Evolutionary conservation across 495 filamentous ascomycete species (phyloP).

Genomic region (Penicillium salamii): DNA sequence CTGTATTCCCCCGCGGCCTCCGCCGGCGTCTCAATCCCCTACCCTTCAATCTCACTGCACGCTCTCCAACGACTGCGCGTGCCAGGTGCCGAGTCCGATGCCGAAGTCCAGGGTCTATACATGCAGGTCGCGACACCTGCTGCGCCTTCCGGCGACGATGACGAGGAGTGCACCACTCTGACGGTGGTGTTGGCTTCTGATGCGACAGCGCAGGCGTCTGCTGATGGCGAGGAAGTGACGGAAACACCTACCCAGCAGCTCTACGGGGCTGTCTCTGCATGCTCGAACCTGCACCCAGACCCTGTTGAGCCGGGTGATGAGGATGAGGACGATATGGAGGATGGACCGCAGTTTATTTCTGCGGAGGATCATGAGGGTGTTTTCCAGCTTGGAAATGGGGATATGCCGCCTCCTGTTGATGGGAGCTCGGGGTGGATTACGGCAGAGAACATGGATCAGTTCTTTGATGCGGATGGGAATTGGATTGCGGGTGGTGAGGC

Average conservation of each 20-base stretch:
- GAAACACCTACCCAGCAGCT: slow-evolving; percentile 52
- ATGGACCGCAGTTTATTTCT: slow-evolving; percentile 32
- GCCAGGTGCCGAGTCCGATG: slow-evolving; percentile 25
- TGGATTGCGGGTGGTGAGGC: slow-evolving; percentile 48
- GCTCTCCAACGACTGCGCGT: slow-evolving; percentile 68
- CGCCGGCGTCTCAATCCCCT: slow-evolving; percentile 75
- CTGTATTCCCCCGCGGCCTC: slow-evolving; percentile 61
- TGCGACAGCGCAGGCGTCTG: slow-evolving; percentile 28
- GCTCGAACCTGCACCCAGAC: slow-evolving; percentile 88
- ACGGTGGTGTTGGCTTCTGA: slow-evolving; percentile 62
- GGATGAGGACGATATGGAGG: slow-evolving; percentile 44
- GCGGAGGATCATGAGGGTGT: slow-evolving; percentile 34
- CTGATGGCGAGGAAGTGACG: slow-evolving; percentile 26
- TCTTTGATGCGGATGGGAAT: slow-evolving; percentile 63
- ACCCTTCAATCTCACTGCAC: slow-evolving; percentile 84
- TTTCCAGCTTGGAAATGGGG: slow-evolving; percentile 44
- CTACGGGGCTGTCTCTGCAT: slow-evolving; percentile 78
- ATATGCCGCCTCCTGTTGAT: slow-evolving; percentile 71
- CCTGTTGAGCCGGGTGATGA: slow-evolving; percentile 46
- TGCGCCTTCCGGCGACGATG: slow-evolving; percentile 51
- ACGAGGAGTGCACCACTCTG: slow-evolving; percentile 68
- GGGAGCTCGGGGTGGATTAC: slow-evolving; percentile 96
- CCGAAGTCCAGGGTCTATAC: slow-evolving; percentile 64
- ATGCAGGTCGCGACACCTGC: slow-evolving; percentile 70
- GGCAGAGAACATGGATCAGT: slow-evolving; percentile 88